Conservation (phyloP, 768 basidiomycete genomes). For the Polyporus arcularius region DNA sequence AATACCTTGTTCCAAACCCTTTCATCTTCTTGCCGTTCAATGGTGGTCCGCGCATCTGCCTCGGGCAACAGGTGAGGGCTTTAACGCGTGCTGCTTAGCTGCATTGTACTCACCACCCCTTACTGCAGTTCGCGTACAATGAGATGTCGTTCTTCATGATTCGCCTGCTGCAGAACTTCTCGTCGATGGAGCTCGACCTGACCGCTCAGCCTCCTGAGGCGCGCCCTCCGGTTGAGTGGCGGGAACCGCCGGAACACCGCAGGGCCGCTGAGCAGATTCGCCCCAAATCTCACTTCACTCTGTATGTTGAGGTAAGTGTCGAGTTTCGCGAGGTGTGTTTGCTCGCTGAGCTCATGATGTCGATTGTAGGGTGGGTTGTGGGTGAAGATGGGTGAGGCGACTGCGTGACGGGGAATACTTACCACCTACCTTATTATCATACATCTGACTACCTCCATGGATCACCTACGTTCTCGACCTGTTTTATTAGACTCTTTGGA, state of each 20-base stretch:
- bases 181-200: slow-evolving; percentile 43
- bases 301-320: slow-evolving; percentile 6
- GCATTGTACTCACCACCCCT: background rate
- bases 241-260: slow-evolving; percentile 44
- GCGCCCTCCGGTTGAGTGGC: slow-evolving; percentile 49
- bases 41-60: slow-evolving; percentile 27
- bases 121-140: slow-evolving; percentile 62
- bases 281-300: slow-evolving; percentile 15
- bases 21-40: slow-evolving; percentile 60
- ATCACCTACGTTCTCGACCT: background rate
- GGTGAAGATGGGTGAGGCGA: slow-evolving; percentile 24
- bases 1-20: slow-evolving; percentile 61
- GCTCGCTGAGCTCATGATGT: background rate
- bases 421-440: too few species aligned
- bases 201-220: slow-evolving; percentile 44
- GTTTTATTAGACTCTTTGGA: background rate
- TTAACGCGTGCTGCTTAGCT: background rate
- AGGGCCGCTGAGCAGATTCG: slow-evolving; percentile 38
- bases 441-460: too few species aligned
- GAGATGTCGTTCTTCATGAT: slow-evolving; percentile 65
- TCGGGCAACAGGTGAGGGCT: slow-evolving; percentile 25
- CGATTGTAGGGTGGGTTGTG: slow-evolving; percentile 25
- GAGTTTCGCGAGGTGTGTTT: background rate
- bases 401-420: background rate
- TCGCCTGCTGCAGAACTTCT: slow-evolving; percentile 58